Percentiles rank a stretch among this genome's conserved stretches.
These are phyloP conservation scores for Spizellomyces sp. DNA, from an alignment of 192 early-diverging fungal species.

Conservation along the genomic window DNA sequence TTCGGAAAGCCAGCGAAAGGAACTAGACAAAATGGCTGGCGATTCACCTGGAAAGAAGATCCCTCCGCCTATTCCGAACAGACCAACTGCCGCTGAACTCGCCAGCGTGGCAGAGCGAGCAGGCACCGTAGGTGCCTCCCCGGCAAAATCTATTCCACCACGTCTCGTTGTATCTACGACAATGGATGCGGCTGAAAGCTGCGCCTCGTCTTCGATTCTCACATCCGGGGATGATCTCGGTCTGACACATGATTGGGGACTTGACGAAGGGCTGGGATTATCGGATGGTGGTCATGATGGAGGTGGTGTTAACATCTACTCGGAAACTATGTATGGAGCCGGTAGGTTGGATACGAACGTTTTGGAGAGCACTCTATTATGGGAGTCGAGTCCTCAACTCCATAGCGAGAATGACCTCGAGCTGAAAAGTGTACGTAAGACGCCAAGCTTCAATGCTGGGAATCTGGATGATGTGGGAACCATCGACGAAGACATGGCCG, in stretches of 20 bases:
- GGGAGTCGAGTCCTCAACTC: conserved; percentile 17
- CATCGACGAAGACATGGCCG: conserved; percentile 27
- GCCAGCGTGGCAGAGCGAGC: conserved; percentile 8
- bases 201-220: neutral
- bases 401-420: conserved; percentile 12
- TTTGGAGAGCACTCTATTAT: conserved; percentile 19
- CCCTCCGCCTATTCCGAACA: conserved; percentile 14
- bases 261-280: conserved; percentile 21
- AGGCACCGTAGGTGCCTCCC: neutral
- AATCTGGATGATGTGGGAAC: conserved; percentile 17
- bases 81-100: conserved; percentile 21
- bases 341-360: neutral
- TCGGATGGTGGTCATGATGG: neutral
- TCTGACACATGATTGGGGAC: conserved; percentile 15
- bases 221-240: neutral
- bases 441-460: neutral
- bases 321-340: neutral
- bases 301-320: neutral
- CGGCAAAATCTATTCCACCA: neutral
- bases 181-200: neutral
- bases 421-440: neutral
- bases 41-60: neutral
- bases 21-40: conserved; percentile 21
- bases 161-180: neutral
- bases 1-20: neutral